Percentiles rank a stretch among this genome's conserved stretches.
Evolutionary conservation across 2,329 filamentous ascomycete genomes (phyloP).

Genomic region (Fusarium redolens): DNA sequence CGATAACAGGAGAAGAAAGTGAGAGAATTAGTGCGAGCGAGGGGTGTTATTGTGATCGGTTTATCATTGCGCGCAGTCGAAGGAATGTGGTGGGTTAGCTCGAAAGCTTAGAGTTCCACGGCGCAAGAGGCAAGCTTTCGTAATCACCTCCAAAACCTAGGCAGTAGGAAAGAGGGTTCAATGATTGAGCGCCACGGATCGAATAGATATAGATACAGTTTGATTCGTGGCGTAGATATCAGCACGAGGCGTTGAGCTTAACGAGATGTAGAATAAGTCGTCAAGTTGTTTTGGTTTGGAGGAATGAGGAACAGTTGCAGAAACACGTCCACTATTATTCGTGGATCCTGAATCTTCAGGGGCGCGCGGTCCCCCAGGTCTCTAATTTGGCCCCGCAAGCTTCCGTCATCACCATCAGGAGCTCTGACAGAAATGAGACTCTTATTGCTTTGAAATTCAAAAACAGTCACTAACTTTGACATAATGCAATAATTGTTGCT

Average conservation of each 20-base stretch:
- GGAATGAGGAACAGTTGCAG: constrained; percentile 29
- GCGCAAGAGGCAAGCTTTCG: constrained; percentile 28
- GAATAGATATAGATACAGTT: background rate
- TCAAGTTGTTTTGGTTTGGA: constrained; percentile 30
- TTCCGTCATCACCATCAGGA: constrained; percentile 34
- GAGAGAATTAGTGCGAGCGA: background rate
- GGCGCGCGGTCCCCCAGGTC: constrained; percentile 26
- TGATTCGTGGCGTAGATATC: background rate
- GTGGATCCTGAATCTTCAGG: constrained; percentile 35
- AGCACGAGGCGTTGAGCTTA: background rate
- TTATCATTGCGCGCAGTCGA: constrained; percentile 37
- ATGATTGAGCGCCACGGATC: constrained; percentile 10
- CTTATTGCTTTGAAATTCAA: background rate
- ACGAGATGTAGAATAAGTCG: background rate
- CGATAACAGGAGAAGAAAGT: constrained; percentile 11
- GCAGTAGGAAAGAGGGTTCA: constrained; percentile 20
- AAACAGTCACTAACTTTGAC: background rate
- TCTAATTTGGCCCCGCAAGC: constrained; percentile 40
- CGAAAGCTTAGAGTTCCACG: constrained; percentile 27
- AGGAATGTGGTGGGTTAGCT: constrained; percentile 15
- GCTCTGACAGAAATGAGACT: constrained; percentile 24
- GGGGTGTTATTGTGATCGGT: constrained; percentile 22
- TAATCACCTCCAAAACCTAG: constrained; percentile 21
- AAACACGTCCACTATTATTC: constrained; percentile 25
- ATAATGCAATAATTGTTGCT: constrained; percentile 3